phyloP scores from a whole-genome alignment of 768 basidiomycete genomes.

The Dacryopinax primogenitus region DNA sequence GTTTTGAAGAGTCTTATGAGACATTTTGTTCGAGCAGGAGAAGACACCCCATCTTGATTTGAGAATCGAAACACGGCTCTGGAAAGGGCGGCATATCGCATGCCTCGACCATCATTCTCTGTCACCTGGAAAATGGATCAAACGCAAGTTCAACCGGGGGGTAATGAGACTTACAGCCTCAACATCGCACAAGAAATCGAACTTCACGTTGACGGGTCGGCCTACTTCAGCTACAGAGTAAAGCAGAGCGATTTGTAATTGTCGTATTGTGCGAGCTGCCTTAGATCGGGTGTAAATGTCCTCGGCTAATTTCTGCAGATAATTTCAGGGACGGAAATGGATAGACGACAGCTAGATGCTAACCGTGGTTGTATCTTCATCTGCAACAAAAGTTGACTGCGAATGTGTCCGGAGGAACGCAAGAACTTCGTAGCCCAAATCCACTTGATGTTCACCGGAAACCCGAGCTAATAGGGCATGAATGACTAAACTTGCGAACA shows the following conservation, averaged over 20 bases:
- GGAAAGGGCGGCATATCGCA: conserved; percentile 47
- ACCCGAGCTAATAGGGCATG: background rate
- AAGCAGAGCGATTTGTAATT: conserved; percentile 18
- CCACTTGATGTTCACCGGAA: conserved; percentile 31
- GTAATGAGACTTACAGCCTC: background rate
- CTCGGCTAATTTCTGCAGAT: background rate
- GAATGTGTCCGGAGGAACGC: conserved; percentile 15
- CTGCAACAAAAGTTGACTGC: conserved; percentile 8
- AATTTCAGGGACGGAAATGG: background rate
- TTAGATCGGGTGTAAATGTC: conserved; percentile 18
- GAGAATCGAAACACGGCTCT: conserved; percentile 53
- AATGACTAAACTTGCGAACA: conserved; percentile 41
- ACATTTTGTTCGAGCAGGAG: conserved; percentile 42
- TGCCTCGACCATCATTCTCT: conserved; percentile 21
- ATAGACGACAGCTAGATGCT: background rate
- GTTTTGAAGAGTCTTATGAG: conserved; percentile 53
- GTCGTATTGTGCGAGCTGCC: conserved; percentile 17
- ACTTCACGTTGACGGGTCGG: conserved; percentile 9
- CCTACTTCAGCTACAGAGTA: conserved; percentile 18
- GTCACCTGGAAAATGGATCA: conserved; percentile 11
- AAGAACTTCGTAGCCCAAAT: conserved; percentile 31
- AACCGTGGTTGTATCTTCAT: background rate
- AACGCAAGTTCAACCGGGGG: no score
- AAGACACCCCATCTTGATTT: conserved; percentile 40
- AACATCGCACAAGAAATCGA: background rate